phyloP scores from a whole-genome alignment of 441 rosid genomes.

The Erodium moschatum region DNA sequence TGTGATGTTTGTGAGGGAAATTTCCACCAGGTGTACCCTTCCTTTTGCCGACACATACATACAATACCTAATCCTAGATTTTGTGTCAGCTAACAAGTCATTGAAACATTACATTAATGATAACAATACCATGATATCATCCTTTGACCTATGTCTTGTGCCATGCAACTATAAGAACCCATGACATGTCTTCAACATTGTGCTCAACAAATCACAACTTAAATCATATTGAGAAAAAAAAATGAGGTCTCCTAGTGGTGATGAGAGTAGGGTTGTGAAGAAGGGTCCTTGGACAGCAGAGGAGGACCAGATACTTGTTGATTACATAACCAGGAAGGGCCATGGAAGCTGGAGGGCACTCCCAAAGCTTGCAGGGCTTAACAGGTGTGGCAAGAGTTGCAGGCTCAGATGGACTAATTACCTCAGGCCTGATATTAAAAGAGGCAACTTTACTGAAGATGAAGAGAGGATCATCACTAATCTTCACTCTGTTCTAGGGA shows the following conservation, averaged over 20 bases:
- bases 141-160: conserved; percentile 16
- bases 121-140: conserved; percentile 14
- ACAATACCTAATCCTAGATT: conserved; percentile 6
- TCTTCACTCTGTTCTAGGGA: conserved; percentile 33
- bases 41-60: conserved; percentile 3
- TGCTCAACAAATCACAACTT: too few relatives aligned
- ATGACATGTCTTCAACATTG: too few relatives aligned
- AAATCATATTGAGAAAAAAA: too few relatives aligned
- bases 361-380: conserved; percentile 34
- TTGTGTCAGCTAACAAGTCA: neutral
- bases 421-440: conserved; percentile 38
- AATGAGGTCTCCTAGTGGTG: conserved; percentile 24
- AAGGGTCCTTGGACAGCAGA: conserved; percentile 39
- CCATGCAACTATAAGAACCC: too few relatives aligned
- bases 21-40: conserved; percentile 6
- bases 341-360: conserved; percentile 35
- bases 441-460: conserved; percentile 35
- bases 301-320: conserved; percentile 31
- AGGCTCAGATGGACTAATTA: conserved; percentile 42
- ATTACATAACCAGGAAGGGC: conserved; percentile 27
- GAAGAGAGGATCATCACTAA: conserved; percentile 33
- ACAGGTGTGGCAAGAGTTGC: conserved; percentile 43
- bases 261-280: conserved; percentile 23
- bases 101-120: too few relatives aligned
- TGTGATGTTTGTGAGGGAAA: neutral